A percentile compares a stretch with the other conserved stretches of the same genome.
These are phyloP conservation scores for Epicoccum nigrum DNA, from an alignment of 2,329 filamentous ascomycete species.

Conservation along the genomic window DNA sequence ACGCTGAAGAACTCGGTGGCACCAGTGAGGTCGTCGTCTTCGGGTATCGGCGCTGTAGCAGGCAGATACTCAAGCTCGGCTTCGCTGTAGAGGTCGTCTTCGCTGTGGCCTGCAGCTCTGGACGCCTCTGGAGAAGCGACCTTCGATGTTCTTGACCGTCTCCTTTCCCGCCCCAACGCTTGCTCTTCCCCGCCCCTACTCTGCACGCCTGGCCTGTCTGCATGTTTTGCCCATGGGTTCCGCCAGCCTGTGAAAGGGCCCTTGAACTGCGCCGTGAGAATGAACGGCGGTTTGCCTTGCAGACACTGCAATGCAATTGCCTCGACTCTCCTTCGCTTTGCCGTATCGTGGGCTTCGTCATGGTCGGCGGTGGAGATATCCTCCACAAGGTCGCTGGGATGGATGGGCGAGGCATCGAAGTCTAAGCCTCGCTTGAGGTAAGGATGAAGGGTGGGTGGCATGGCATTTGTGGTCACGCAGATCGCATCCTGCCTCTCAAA, in stretches of 20 bases:
- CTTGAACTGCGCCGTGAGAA: slow-evolving; percentile 65
- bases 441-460: slow-evolving; percentile 30
- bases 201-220: not conserved
- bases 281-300: slow-evolving; percentile 59
- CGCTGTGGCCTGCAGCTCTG: slow-evolving; percentile 16
- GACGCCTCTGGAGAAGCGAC: slow-evolving; percentile 28
- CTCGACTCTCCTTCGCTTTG: slow-evolving; percentile 64
- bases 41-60: slow-evolving; percentile 24
- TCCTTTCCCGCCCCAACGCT: slow-evolving; percentile 1
- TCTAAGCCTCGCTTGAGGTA: slow-evolving; percentile 35
- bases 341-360: slow-evolving; percentile 60
- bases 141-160: slow-evolving; percentile 7
- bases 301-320: slow-evolving; percentile 64
- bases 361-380: slow-evolving; percentile 56
- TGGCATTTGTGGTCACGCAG: slow-evolving; percentile 10
- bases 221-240: slow-evolving; percentile 42
- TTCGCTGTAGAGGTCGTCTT: slow-evolving; percentile 17
- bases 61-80: slow-evolving; percentile 20
- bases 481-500: not conserved
- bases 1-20: slow-evolving; percentile 28
- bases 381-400: slow-evolving; percentile 54
- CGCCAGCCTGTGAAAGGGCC: slow-evolving; percentile 63
- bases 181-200: not conserved
- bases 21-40: slow-evolving; percentile 16
- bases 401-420: slow-evolving; percentile 24